Evolutionary conservation across 2,329 filamentous ascomycete species (phyloP), one percentile per base, ranked within the genome.

Genomic region (Claviceps sp.): DNA sequence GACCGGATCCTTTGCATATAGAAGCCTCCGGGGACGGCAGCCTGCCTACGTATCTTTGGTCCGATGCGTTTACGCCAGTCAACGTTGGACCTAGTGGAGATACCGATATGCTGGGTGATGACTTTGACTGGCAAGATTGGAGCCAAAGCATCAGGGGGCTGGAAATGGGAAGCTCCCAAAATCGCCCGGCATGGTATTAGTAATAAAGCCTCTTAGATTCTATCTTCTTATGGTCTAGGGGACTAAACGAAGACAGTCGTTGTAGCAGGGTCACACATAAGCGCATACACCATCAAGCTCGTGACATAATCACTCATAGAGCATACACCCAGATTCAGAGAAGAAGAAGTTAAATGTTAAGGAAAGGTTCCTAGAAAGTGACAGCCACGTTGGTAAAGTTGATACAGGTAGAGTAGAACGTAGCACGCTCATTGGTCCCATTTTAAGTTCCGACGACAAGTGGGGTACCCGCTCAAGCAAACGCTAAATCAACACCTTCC

Each of bases 121-220:
- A 69, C 6, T 75, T 75, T 53, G 68, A 75, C 55, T 76, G 73
- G 73, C 69, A 74, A 48, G 69, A 70, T 52, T 76, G 73, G 70
- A 70, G 69, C 52, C 67, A 72, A 52, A 71, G 60, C 55, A 65
- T 72, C 44, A 64, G 64, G 30, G 68, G 67, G 0, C 54, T 71
- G 51, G 69, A 69, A 58, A 65, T 67, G 59, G 64, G 61, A 47
- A 59, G 56, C 30, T 55, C 56, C 1, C 59, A 60, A 42, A 49
- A 56, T 5, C 58, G 51, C 4, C 56, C 59, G 41, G 53, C 53
- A 30, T 62, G 61, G 61, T 61, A 49, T 56, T 48, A 30, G 34
- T 4, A 22, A 36, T 18, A 44, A 11, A 49, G 4, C 6, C 40
- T 26, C 18, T 44, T 13, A 5, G 26, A 11, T 34, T 36, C 2